Percentiles rank a stretch among this genome's conserved stretches.
phyloP scores from a whole-genome alignment of 768 basidiomycete species.

The Naganishia kalamii region DNA sequence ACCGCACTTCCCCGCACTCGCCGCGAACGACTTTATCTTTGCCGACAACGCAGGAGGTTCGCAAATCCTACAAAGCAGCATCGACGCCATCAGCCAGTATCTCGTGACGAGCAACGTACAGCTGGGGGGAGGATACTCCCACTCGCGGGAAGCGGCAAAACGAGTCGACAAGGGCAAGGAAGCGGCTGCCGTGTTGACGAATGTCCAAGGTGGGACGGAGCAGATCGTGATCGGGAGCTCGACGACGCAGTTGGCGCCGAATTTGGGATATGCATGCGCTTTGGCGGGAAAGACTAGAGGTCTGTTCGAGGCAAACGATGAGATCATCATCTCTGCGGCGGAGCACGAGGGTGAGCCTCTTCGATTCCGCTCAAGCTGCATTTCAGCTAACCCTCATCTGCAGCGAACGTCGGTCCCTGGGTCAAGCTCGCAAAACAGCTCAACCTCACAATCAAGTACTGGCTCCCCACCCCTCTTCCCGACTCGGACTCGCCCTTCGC shows the following conservation, averaged over 20 bases:
- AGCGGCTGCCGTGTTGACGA: constrained; percentile 58
- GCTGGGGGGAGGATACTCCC: constrained; percentile 61
- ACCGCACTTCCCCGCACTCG: constrained; percentile 60
- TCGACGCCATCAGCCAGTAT: constrained; percentile 62
- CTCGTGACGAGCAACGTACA: constrained; percentile 67
- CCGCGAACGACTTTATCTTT: constrained; percentile 56
- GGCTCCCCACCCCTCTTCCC: constrained; percentile 54
- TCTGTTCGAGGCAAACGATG: constrained; percentile 56
- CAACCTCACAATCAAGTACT: constrained; percentile 57
- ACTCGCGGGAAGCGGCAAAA: constrained; percentile 55
- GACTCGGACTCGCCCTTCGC: constrained; percentile 59
- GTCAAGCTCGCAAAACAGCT: constrained; percentile 62
- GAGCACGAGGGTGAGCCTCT: constrained; percentile 65
- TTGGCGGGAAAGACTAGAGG: background rate
- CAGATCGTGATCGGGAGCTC: constrained; percentile 61
- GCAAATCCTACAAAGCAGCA: constrained; percentile 55
- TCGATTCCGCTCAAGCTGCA: background rate
- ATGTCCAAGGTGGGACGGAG: constrained; percentile 54
- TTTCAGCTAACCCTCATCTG: background rate
- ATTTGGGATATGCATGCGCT: constrained; percentile 14
- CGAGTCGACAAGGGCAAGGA: constrained; percentile 54
- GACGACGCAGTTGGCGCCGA: constrained; percentile 20
- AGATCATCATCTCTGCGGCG: constrained; percentile 63
- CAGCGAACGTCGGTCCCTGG: constrained; percentile 72
- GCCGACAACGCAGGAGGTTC: constrained; percentile 75